Percentiles rank a stretch among this genome's conserved stretches.
Conservation (phyloP, 345 rosid genomes). For the Eucalyptus erythrocorys region DNA sequence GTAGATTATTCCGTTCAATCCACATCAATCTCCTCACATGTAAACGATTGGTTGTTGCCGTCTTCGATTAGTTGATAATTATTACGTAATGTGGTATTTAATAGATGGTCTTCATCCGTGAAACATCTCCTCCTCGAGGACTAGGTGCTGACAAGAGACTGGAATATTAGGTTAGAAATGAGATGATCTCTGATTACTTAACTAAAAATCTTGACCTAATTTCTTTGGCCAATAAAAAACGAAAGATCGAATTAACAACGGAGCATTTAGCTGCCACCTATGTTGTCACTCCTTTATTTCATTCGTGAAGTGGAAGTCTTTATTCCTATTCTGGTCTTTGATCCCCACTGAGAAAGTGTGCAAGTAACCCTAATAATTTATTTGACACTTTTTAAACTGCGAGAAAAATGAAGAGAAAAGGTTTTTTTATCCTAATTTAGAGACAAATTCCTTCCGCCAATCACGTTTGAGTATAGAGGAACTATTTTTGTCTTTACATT, state of each 20-base stretch:
- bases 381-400: neutral
- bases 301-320: neutral
- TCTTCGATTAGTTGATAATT: neutral
- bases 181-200: neutral
- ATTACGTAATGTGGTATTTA: neutral
- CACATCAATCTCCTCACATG: neutral
- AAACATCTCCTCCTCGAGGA: neutral
- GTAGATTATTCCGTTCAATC: neutral
- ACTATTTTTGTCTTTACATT: neutral
- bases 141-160: neutral
- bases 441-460: neutral
- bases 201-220: neutral
- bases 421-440: neutral
- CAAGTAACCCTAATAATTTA: neutral
- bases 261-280: neutral
- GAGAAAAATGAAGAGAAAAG: neutral
- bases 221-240: neutral
- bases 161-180: neutral
- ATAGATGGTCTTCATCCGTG: neutral
- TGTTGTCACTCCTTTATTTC: neutral
- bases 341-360: neutral
- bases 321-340: neutral
- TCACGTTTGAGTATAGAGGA: neutral
- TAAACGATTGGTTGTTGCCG: neutral
- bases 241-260: neutral